Base-by-base conservation (phyloP, 1,139 yeast species). In the Yarrowia galli region DNA sequence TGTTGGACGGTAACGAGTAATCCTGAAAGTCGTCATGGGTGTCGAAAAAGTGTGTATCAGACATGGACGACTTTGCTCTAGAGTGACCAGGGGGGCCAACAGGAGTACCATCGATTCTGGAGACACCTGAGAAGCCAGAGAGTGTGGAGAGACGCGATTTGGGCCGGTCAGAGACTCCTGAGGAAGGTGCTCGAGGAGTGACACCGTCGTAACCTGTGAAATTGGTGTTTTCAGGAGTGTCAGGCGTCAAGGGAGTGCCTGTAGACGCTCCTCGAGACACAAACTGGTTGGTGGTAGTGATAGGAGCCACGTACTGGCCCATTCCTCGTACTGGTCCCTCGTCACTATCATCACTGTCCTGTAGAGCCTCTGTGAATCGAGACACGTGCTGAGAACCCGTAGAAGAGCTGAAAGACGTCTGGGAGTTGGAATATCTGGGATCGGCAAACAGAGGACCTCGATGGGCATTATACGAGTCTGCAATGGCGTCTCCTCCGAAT, bases 401-500 rank as follows among this genome's bases (percentile, higher is more conserved):
- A 6, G 46, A 23, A 2, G 61, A 54, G 13, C n/a, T 15, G 32
- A 43, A 40, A 5, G 64, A 40, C 8, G 38, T 42, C 25, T 43
- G 64, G 12, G 40, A 42, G 51, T 58, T 32, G 38, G 64, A 43
- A 38, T 3, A 40, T 15, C 36, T 10, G 0, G 46, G 48, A 18
- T 40, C 63, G 13, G 63, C 35, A n/a, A 40, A 40, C 48, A 40
- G 16, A 9, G 48, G 46, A 7, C 48, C 49, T 56, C 46, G 23
- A 25, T 40, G 63, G 2, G 13, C 18, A 18, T 56, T 56, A 32
- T 43, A 32, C n/a, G 49, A 40, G 51, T 58, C 51, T 4, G 64
- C 64, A 58, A 58, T 58, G 1, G 25, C 42, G 42, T 58, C 51
- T 43, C 51, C 64, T 28, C 51, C 51, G 16, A 58, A 58, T 16